Conservation (phyloP, 495 filamentous ascomycete genomes). For the Aspergillus diversus region DNA sequence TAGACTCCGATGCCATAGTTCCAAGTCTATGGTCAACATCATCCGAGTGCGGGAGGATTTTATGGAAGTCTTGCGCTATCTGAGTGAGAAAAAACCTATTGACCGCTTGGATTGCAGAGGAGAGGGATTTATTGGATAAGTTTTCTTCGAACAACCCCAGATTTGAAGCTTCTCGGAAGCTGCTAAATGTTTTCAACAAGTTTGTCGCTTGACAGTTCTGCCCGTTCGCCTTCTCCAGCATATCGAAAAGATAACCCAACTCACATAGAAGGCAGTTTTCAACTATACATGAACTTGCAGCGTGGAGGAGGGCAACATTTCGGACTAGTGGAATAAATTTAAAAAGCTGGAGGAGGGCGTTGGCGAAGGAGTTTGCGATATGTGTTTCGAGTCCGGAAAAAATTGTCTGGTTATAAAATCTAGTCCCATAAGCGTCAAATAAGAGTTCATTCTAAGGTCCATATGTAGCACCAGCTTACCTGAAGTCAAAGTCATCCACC, state of each 20-base stretch:
- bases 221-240: slow-evolving; percentile 93
- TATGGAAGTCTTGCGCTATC: slow-evolving; percentile 69
- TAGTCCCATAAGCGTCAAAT: slow-evolving; percentile 32
- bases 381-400: slow-evolving; percentile 95
- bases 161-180: slow-evolving; percentile 70
- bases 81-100: slow-evolving; percentile 77
- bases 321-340: slow-evolving; percentile 86
- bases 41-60: slow-evolving; percentile 57
- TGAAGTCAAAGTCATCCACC: slow-evolving; percentile 97
- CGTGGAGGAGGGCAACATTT: slow-evolving; percentile 89
- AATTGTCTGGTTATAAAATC: slow-evolving; percentile 87
- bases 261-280: slow-evolving; percentile 92
- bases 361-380: slow-evolving; percentile 94
- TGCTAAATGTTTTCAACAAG: slow-evolving; percentile 84
- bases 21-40: slow-evolving; percentile 62
- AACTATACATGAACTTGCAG: slow-evolving; percentile 76
- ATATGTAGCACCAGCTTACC: slow-evolving; percentile 48
- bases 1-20: slow-evolving; percentile 60
- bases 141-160: slow-evolving; percentile 84
- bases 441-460: slow-evolving; percentile 21
- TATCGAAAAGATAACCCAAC: slow-evolving; percentile 93
- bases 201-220: slow-evolving; percentile 98
- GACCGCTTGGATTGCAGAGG: slow-evolving; percentile 74
- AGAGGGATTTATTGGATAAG: slow-evolving; percentile 65
- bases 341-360: slow-evolving; percentile 87